A percentile compares a stretch with the other conserved stretches of the same genome.
These are phyloP conservation scores for Lodderomyces beijingensis DNA, from an alignment of 1,139 yeast species.

Conservation along the genomic window DNA sequence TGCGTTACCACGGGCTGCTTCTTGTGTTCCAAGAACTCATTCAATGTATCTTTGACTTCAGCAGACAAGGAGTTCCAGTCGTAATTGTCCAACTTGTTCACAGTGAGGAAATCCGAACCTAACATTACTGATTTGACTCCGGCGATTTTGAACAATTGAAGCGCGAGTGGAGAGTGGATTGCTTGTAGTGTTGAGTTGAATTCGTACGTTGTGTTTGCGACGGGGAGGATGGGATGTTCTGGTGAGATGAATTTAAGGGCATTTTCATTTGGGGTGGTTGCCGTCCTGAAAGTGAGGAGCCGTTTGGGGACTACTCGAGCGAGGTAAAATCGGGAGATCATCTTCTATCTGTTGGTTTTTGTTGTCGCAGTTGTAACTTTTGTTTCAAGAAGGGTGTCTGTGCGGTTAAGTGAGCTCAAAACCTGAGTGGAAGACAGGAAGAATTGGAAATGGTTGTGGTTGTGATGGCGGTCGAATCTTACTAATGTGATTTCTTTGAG, in stretches of 20 bases:
- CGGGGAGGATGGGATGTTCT: slow-evolving; percentile 58
- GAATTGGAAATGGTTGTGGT: too few species aligned
- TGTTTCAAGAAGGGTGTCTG: too few species aligned
- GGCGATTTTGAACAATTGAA: slow-evolving; percentile 70
- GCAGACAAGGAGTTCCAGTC: slow-evolving; percentile 47
- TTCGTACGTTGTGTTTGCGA: slow-evolving; percentile 57
- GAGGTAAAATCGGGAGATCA: too few species aligned
- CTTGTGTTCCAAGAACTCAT: slow-evolving; percentile 27
- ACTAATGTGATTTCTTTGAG: too few species aligned
- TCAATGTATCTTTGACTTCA: slow-evolving; percentile 40
- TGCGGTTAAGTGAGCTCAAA: too few species aligned
- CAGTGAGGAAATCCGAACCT: slow-evolving; percentile 55
- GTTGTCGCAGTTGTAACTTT: too few species aligned
- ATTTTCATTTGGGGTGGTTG: slow-evolving; percentile 83
- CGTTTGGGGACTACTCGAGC: too few species aligned
- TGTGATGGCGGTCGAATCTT: too few species aligned
- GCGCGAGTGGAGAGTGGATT: slow-evolving; percentile 77
- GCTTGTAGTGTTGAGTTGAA: slow-evolving; percentile 69
- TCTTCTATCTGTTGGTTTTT: too few species aligned
- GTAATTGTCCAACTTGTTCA: slow-evolving; percentile 43
- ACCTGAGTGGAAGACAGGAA: too few species aligned
- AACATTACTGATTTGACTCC: slow-evolving; percentile 88
- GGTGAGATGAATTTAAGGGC: slow-evolving; percentile 74
- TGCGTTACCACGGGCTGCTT: slow-evolving; percentile 45
- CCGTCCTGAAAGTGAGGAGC: slow-evolving; percentile 28